Base-by-base conservation (phyloP, 768 basidiomycete species). In the Asterophora lycoperdoides region DNA sequence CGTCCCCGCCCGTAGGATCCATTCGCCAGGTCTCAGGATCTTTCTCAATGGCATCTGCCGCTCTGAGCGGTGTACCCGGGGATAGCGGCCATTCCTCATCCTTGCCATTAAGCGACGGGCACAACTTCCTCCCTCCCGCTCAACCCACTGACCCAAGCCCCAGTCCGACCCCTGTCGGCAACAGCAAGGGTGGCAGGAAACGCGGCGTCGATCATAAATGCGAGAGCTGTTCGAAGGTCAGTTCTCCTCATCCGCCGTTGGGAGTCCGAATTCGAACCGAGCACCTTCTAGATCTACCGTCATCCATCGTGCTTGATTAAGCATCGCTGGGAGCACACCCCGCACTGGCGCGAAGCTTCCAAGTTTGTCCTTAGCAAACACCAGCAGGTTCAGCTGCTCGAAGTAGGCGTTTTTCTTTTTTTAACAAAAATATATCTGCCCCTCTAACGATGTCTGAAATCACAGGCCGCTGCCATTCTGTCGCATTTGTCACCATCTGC, bases 241-340 rank as follows among this genome's bases (percentile, higher is more conserved):
- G 71, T 64, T 32, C 20, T 51, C 32, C 28, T 39, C 17, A 13
- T 15, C 43, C 48, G 47, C 23, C 34, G 36, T 39, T 46, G 39
- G 54, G 33, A 28, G 20, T 13, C 46, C 49, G 37, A 52, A 48
- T 51, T 23, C 47, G 26, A 47, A 48, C 36, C 44, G 23, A 39
- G 47, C 36, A 29, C 41, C 42, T 46, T 37, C 26, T 61, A 89
- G 87, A 82, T 89, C 33, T 92, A 90, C 65, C 83, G 87, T 44
- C 94, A 98, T 67, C 93, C 93, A 2, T 91, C 89, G 10, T 97
- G 94, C 67, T 74, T 98, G 41, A 89, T 94, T 67, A 97, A 97
- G 67, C 95, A 98, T 62, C 87, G 95, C 29, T 98, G 95, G 95
- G 94, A 97, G 61, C 92, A 95, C 62, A 91, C 89, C 29, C 89